Evolutionary conservation across 352 stramenopile genomes (phyloP), one percentile per base, ranked within the genome.

Genomic region (Phytophthora palmivora): DNA sequence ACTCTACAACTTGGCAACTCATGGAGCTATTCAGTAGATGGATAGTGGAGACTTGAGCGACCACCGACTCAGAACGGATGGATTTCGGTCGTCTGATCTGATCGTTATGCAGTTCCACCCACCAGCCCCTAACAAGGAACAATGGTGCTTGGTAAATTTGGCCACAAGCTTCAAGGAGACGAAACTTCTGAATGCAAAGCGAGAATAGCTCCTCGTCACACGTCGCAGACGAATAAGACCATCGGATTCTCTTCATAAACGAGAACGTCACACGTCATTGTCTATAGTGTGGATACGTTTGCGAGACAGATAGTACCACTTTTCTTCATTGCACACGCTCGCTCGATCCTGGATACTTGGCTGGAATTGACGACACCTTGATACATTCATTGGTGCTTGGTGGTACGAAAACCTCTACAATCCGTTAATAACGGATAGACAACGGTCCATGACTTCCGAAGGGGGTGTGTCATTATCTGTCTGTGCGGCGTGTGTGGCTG

Each of bases 1-100:
- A 43, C 36, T 67, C 50, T n/a, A 32, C 63, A n/a, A 63, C 57
- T 64, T 69, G 64, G 59, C 58, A 64, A 72, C 41, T 72, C 64
- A 72, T 68, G 30, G 21, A 39, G 43, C 21, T 46, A 42, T 30
- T 46, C 41, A 39, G 26, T 14, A 46, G 48, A 54, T 66, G 50
- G 49, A 61, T 61, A 55, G 49, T 67, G 50, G 38, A 54, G 49
- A 54, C 33, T 9, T 12, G 24, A 28, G 3, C 24, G n/a, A n/a
- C n/a, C n/a, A n/a, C n/a, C n/a, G n/a, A 52, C 24, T 41, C 47
- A 53, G 58, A 51, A 53, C 50, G 33, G 24, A 28, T 28, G 24
- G 24, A 28, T 28, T 28, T 28, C 18, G 49, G 45, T 14, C 32
- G 54, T 63, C 54, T 64, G 45, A 49, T 63, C 41, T 47, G 34